These are phyloP conservation scores for Thielaviopsis populi DNA, from an alignment of 2,329 filamentous ascomycete species.

Conservation along the genomic window DNA sequence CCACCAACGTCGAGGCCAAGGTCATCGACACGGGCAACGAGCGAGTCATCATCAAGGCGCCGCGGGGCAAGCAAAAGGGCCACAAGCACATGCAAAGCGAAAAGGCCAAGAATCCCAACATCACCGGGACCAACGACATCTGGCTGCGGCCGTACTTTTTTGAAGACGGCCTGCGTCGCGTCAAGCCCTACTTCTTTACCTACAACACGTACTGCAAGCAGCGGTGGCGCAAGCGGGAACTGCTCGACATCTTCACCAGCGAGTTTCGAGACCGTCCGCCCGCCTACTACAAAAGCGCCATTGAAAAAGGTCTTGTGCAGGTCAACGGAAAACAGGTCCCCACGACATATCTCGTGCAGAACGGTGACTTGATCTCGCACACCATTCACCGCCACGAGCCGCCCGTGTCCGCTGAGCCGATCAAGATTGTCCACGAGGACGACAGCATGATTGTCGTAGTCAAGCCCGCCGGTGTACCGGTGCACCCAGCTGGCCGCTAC, in stretches of 20 bases:
- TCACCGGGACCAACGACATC: constrained; percentile 10
- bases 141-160: constrained; percentile 56
- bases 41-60: constrained; percentile 11
- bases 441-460: constrained; percentile 91
- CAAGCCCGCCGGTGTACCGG: constrained; percentile 87
- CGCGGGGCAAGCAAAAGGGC: constrained; percentile 16
- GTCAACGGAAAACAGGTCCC: constrained; percentile 62
- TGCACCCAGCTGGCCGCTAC: constrained; percentile 89
- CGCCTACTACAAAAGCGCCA: constrained; percentile 78
- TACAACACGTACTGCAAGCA: constrained; percentile 94
- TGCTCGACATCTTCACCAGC: constrained; percentile 77
- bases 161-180: constrained; percentile 67
- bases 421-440: constrained; percentile 79
- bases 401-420: constrained; percentile 66
- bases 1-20: constrained; percentile 10
- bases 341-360: constrained; percentile 58
- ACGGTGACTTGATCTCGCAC: constrained; percentile 84
- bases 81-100: constrained; percentile 14
- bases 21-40: constrained; percentile 13
- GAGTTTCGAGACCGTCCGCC: constrained; percentile 81
- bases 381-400: constrained; percentile 93
- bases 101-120: constrained; percentile 14
- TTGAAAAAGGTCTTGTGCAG: constrained; percentile 61
- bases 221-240: constrained; percentile 67
- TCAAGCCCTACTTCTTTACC: constrained; percentile 78